Percentiles rank a stretch among this genome's conserved stretches.
These are phyloP conservation scores for Chaetothyriales sp. DNA, from an alignment of 2,329 filamentous ascomycete genomes.

Conservation along the genomic window DNA sequence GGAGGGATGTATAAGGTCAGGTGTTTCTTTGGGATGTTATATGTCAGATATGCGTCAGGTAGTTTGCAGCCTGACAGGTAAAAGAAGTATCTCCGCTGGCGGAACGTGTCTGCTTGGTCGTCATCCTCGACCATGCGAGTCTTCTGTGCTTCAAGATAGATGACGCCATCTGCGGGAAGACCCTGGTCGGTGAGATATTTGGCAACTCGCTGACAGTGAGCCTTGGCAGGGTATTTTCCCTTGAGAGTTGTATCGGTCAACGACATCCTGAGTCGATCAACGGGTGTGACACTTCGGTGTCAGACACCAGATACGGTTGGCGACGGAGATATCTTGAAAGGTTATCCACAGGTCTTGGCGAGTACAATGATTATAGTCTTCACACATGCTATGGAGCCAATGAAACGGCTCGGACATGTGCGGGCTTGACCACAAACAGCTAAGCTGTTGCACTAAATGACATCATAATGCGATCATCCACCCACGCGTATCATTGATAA, in stretches of 20 bases:
- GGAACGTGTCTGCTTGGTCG: conserved; percentile 68
- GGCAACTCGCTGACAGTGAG: conserved; percentile 71
- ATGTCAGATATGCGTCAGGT: conserved; percentile 66
- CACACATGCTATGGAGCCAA: too few relatives aligned
- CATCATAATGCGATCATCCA: too few relatives aligned
- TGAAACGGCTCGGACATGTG: too few relatives aligned
- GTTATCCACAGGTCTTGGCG: too few relatives aligned
- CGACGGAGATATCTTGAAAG: background rate
- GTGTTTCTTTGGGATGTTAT: conserved; percentile 60
- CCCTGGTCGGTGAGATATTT: conserved; percentile 56
- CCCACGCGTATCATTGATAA: too few relatives aligned
- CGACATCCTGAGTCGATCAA: conserved; percentile 5
- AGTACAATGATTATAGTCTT: too few relatives aligned
- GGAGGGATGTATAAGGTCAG: conserved; percentile 85
- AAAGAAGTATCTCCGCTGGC: conserved; percentile 85
- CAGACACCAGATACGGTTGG: background rate
- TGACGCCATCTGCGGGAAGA: conserved; percentile 52
- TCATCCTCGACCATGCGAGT: conserved; percentile 78
- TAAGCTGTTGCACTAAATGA: too few relatives aligned
- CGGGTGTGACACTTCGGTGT: background rate
- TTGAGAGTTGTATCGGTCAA: conserved; percentile 24
- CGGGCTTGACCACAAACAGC: too few relatives aligned
- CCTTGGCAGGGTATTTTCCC: conserved; percentile 67
- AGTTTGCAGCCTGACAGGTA: conserved; percentile 80
- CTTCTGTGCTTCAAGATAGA: conserved; percentile 80